A percentile compares a stretch with the other conserved stretches of the same genome.
Conservation (phyloP, 768 basidiomycete species). For the Leccinellum luteum region DNA sequence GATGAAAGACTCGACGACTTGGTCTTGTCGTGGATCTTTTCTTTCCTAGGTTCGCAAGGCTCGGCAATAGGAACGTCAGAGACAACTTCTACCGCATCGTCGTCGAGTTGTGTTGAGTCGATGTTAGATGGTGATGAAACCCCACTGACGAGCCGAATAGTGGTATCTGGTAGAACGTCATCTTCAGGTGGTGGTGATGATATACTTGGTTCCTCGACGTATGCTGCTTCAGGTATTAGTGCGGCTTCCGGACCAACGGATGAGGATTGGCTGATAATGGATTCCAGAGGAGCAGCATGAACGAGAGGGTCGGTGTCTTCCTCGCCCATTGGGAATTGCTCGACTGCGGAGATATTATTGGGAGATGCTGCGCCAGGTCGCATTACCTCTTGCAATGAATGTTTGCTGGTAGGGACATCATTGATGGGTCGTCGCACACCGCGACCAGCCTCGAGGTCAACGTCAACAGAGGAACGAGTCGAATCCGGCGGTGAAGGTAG, state of each 20-base stretch:
- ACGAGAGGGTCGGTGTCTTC: conserved; percentile 51
- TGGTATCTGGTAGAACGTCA: conserved; percentile 35
- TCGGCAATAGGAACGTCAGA: conserved; percentile 39
- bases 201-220: conserved; percentile 10
- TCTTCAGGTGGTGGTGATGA: conserved; percentile 12
- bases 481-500: conserved; percentile 46
- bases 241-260: conserved; percentile 8
- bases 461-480: conserved; percentile 36
- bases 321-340: conserved; percentile 21
- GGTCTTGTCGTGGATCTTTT: conserved; percentile 48
- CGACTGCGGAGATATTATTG: conserved; percentile 16
- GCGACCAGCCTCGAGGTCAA: conserved; percentile 42
- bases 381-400: conserved; percentile 8
- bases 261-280: conserved; percentile 31
- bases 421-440: conserved; percentile 35
- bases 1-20: conserved; percentile 50
- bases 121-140: conserved; percentile 34
- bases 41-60: conserved; percentile 33
- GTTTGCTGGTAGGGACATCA: conserved; percentile 15
- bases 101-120: conserved; percentile 32
- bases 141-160: conserved; percentile 62
- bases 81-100: conserved; percentile 31
- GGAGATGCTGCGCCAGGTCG: conserved; percentile 9
- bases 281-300: conserved; percentile 39
- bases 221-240: not conserved